These are phyloP conservation scores for Clavariopsis aquatica DNA, from an alignment of 495 filamentous ascomycete genomes.

Conservation along the genomic window DNA sequence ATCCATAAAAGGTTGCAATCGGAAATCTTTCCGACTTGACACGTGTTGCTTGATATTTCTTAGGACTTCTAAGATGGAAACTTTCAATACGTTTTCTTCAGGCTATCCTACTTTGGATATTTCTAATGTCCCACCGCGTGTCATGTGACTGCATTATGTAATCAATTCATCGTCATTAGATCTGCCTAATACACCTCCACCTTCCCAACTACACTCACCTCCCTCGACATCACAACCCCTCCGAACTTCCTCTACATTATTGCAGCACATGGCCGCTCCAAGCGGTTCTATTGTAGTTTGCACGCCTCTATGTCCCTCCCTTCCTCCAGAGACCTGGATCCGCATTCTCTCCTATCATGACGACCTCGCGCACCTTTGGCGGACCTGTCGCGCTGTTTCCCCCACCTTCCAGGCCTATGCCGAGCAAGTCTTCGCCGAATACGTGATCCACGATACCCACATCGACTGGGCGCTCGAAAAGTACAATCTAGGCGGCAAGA, in stretches of 20 bases:
- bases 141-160: too few species aligned
- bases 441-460: slow-evolving; percentile 8
- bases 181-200: background rate
- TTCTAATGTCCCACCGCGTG: too few species aligned
- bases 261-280: background rate
- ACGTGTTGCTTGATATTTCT: too few species aligned
- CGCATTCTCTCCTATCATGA: slow-evolving; percentile 29
- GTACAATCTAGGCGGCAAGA: slow-evolving; percentile 32
- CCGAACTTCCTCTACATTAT: background rate
- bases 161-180: too few species aligned
- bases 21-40: too few species aligned
- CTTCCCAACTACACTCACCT: background rate
- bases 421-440: slow-evolving; percentile 32
- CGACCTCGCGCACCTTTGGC: slow-evolving; percentile 35
- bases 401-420: slow-evolving; percentile 27
- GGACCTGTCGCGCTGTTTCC: slow-evolving; percentile 31
- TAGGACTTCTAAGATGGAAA: too few species aligned
- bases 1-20: too few species aligned
- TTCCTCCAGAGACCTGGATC: slow-evolving; percentile 37
- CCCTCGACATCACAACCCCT: background rate
- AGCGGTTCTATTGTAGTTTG: background rate
- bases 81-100: too few species aligned
- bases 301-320: slow-evolving; percentile 15
- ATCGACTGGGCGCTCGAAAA: slow-evolving; percentile 30
- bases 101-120: too few species aligned